Evolutionary conservation across 1,284 basidiomycete genomes (phyloP).

Genomic region (Boletus coffeatus): DNA sequence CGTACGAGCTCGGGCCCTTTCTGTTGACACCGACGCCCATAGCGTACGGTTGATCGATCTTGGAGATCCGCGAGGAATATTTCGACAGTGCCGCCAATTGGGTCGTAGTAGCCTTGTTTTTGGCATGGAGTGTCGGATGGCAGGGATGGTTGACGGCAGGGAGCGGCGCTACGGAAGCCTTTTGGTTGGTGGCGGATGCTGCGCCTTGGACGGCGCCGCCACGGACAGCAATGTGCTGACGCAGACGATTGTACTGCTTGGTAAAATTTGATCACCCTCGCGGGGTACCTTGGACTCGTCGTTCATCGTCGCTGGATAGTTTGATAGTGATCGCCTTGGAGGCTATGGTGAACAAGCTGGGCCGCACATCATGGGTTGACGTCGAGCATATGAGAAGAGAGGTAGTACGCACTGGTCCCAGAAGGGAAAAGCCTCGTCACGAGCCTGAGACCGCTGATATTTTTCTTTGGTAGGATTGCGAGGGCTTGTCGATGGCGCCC

Average conservation of each 20-base stretch:
- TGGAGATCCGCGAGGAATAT: conserved; percentile 61
- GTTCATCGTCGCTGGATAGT: conserved; percentile 46
- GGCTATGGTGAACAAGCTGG: conserved; percentile 72
- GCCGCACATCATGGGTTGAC: not conserved
- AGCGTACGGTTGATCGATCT: conserved; percentile 69
- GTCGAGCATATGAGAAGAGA: not conserved
- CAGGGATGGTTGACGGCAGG: conserved; percentile 71
- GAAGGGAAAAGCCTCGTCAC: conserved; percentile 91
- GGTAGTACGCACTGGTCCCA: conserved; percentile 83
- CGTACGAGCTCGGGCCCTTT: conserved; percentile 82
- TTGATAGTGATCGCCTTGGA: conserved; percentile 74
- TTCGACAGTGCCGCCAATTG: conserved; percentile 71
- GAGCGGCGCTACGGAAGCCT: conserved; percentile 51
- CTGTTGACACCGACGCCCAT: conserved; percentile 82
- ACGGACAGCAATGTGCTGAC: conserved; percentile 77
- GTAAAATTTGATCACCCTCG: conserved; percentile 54
- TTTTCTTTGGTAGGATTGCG: conserved; percentile 80
- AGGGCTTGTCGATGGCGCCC: conserved; percentile 70
- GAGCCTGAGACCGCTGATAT: conserved; percentile 61
- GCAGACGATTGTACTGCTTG: conserved; percentile 91
- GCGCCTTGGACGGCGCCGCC: conserved; percentile 58
- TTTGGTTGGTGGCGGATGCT: conserved; percentile 44
- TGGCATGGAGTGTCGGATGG: conserved; percentile 27
- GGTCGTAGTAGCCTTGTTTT: conserved; percentile 51
- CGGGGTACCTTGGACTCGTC: conserved; percentile 24